Conservation (phyloP, 495 filamentous ascomycete genomes). For the Platismatia glauca region DNA sequence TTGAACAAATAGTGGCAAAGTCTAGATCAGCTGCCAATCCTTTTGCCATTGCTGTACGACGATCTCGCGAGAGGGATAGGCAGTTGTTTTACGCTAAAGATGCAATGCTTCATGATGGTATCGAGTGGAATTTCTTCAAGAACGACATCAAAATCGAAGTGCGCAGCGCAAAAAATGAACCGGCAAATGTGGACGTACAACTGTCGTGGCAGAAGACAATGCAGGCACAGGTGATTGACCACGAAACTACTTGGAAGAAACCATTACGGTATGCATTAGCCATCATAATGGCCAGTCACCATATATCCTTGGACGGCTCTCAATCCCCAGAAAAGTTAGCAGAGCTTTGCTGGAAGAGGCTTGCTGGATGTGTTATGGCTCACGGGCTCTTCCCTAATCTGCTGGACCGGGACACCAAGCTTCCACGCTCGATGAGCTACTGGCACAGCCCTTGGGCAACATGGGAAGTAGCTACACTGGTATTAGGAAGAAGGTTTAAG, state of each 20-base stretch:
- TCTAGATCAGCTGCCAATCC: not conserved
- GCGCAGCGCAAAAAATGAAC: not conserved
- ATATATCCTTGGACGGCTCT: not conserved
- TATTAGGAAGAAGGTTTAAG: no score
- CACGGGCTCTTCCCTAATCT: no score
- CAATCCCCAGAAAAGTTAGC: not conserved
- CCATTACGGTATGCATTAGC: not conserved
- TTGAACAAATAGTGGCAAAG: not conserved
- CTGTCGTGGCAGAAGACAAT: not conserved
- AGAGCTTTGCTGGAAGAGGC: no score
- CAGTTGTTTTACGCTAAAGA: not conserved
- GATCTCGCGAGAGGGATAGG: not conserved
- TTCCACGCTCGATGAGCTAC: no score
- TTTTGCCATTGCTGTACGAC: not conserved
- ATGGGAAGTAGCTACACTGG: no score
- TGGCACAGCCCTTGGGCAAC: no score
- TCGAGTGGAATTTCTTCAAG: not conserved
- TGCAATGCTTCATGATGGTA: not conserved
- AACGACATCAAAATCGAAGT: not conserved
- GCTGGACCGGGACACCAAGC: no score
- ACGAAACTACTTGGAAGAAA: not conserved
- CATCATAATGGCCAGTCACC: not conserved
- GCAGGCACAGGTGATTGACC: not conserved
- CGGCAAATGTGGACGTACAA: not conserved
- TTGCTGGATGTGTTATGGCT: no score